Base-by-base conservation (phyloP, 1,139 yeast species). In the Zygosaccharomyces sapae region DNA sequence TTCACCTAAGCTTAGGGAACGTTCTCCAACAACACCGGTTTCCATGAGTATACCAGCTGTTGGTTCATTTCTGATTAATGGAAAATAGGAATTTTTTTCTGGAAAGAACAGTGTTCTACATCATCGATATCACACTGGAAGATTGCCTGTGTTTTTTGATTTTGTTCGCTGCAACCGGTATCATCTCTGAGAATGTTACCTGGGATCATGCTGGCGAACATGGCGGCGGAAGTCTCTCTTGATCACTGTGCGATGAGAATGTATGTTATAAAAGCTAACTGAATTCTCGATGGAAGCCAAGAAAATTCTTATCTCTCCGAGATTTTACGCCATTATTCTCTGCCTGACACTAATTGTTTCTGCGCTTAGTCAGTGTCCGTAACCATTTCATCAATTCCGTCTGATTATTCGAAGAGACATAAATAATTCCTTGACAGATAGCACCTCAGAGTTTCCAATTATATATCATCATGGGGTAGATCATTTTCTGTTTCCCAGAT, bases 81-180 rank as follows among this genome's bases (percentile, higher is more conserved):
- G 6, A 58, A 16, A 16, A 16, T 16, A 16, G 16, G 16, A 16
- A 16, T 16, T 16, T 16, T 16, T 16, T 16, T 16, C 16, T 16
- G 16, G 16, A 16, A 16, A 16, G 16, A 55, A 41, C 66, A 62
- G 63, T 89, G 83, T 62, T 85, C 90, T 49, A 72, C 76, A 60
- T 84, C 90, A n/a, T 55, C 56, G 20, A 69, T 74, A 2, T 76
- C 66, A 68, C 95, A 86, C 10, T 69, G 65, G 38, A 35, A 35
- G 19, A 9, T 7, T 35, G 12, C 25, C 22, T 20, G 64, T 89
- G 85, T 9, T 70, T 63, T 9, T 16, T 16, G 16, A 16, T 16
- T 16, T 16, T 16, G 16, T 16, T 24, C 9, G 27, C 27, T 24
- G 27, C 27, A 24, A 24, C 27, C 27, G 27, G 27, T 24, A 24